Evolutionary conservation across 176 grass and related monocot species (phyloP).

Genomic region (Pontederia paniculata): DNA sequence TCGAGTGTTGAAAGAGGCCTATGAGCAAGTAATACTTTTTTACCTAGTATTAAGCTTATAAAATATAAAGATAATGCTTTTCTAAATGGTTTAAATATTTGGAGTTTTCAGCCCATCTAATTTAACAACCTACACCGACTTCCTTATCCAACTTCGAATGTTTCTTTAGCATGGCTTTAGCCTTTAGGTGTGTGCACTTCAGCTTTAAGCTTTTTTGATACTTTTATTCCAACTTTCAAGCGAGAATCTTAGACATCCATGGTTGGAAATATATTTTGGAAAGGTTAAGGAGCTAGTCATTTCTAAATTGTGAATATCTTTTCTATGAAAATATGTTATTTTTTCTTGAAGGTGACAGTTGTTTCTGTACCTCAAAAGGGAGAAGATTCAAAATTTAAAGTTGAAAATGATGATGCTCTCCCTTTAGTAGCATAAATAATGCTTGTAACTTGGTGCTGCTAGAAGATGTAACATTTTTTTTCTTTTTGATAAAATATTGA

Average conservation of each 20-base stretch:
- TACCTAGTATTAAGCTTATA: no score
- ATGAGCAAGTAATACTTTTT: no score
- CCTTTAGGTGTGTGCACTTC: slow-evolving; percentile 34
- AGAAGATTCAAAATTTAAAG: slow-evolving; percentile 77
- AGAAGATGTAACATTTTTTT: slow-evolving; percentile 62
- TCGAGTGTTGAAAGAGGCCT: no score
- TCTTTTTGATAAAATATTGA: slow-evolving; percentile 41
- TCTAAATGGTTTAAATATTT: no score
- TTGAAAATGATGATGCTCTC: slow-evolving; percentile 56
- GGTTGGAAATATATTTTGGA: slow-evolving; percentile 51
- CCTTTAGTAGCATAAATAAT: slow-evolving; percentile 73
- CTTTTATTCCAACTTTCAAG: slow-evolving; percentile 23
- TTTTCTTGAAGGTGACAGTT: slow-evolving; percentile 42
- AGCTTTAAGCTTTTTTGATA: not conserved
- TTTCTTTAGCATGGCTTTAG: slow-evolving; percentile 53
- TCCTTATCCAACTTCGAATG: slow-evolving; percentile 56
- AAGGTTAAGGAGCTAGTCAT: slow-evolving; percentile 49
- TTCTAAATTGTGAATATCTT: slow-evolving; percentile 36
- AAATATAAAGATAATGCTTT: no score
- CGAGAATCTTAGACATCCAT: slow-evolving; percentile 61
- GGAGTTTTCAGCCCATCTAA: no score
- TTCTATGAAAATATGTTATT: slow-evolving; percentile 33
- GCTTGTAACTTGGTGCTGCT: slow-evolving; percentile 76
- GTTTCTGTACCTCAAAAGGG: slow-evolving; percentile 64
- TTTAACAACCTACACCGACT: slow-evolving; percentile 59